These are phyloP conservation scores for Cercophora sp. DNA, from an alignment of 495 filamentous ascomycete species.

Conservation along the genomic window DNA sequence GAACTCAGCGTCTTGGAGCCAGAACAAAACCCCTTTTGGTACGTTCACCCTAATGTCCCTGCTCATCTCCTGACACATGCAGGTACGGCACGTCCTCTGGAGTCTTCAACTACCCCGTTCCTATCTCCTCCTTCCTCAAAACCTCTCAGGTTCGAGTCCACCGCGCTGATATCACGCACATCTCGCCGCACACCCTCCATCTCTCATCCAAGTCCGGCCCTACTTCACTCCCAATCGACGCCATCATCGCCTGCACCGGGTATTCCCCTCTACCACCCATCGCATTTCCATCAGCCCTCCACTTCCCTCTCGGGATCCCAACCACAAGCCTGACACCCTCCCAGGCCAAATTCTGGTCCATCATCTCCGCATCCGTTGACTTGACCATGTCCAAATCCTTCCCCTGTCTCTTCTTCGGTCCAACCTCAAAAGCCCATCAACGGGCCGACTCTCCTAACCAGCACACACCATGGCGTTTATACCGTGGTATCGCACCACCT, in stretches of 20 bases:
- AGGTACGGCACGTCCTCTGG: constrained; percentile 31
- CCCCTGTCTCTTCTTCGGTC: constrained; percentile 45
- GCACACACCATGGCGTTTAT: constrained; percentile 46
- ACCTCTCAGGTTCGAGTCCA: constrained; percentile 57
- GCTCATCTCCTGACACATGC: no score
- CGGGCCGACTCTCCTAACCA: constrained; percentile 2
- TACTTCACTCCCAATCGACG: constrained; percentile 44
- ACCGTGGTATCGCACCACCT: constrained; percentile 66
- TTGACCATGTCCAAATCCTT: constrained; percentile 53
- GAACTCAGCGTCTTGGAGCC: constrained; percentile 53
- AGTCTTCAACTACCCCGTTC: constrained; percentile 63
- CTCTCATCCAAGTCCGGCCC: constrained; percentile 35
- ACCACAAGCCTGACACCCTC: background rate
- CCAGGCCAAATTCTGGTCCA: constrained; percentile 14
- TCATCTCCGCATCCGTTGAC: constrained; percentile 46
- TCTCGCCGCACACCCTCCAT: constrained; percentile 47
- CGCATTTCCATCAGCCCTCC: constrained; percentile 5
- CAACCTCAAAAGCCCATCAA: constrained; percentile 6
- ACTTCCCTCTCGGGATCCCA: constrained; percentile 20
- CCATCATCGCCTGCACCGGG: constrained; percentile 61
- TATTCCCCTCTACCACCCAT: constrained; percentile 35
- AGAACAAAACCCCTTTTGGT: constrained; percentile 56
- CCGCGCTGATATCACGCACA: constrained; percentile 55
- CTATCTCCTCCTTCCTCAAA: constrained; percentile 58
- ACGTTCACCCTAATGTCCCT: constrained; percentile 28